Evolutionary conservation across 2,329 filamentous ascomycete species (phyloP), one percentile per base, ranked within the genome.

Genomic region (Hymenoscyphus salicellus): DNA sequence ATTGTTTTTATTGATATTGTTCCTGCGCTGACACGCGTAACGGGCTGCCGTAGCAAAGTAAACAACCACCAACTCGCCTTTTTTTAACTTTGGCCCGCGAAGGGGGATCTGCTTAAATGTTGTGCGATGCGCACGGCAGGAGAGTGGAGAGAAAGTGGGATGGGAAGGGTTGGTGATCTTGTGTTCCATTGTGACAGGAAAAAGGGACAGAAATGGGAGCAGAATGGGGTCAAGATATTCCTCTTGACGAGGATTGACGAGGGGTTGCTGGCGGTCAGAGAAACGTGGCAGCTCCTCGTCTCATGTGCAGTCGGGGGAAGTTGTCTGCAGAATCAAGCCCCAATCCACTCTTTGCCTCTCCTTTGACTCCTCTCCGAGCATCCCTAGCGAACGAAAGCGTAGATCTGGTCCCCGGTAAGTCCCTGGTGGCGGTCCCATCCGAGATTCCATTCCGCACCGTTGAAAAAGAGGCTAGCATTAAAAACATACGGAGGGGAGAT

Each of bases 371-470:
- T 46, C 17, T 20, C 41, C 41, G 41, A n/a, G n/a, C 41, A 23
- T 52, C 46, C 46, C 46, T 20, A 52, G 46, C 46, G 46, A 52
- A 52, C 20, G 20, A 52, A 23, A 23, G 46, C 10, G 46, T 52
- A 26, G 46, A 52, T 52, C 46, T 52, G 46, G 20, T 52, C 46
- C 46, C 46, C 41, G 20, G 36, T 38, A 5, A 23, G 41, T 46
- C 17, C 41, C 46, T 52, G 36, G 20, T 52, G 46, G 20, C 46
- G 46, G 46, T 52, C 46, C 46, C 46, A 52, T 52, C 46, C 23
- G 46, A 38, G 46, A 52, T 52, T 52, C 46, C 46, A 52, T 52
- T 52, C 46, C 46, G 46, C 46, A 52, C 46, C 46, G 46, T 52
- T 52, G 20, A 14, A 38, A 38, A 16, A 38, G 14, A 38, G 14